Evolutionary conservation across 257 asterid genomes (phyloP).

Genomic region (Rubia yunnanensis): DNA sequence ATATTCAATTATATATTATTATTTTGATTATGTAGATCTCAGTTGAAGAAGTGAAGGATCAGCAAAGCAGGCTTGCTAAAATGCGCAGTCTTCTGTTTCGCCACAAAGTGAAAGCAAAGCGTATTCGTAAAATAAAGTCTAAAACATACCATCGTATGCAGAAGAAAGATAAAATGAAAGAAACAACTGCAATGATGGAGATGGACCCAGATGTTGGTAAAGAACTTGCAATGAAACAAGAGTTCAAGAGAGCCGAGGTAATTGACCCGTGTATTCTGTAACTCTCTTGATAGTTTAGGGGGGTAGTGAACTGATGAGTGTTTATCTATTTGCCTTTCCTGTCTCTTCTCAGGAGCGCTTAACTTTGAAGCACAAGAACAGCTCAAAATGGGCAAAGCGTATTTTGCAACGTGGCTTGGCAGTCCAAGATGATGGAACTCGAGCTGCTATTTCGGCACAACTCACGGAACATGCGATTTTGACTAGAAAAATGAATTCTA

Average conservation of each 20-base stretch:
- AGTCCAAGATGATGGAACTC: conserved; percentile 78
- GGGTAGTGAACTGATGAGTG: neutral
- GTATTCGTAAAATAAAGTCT: conserved; percentile 79
- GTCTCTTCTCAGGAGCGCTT: conserved; percentile 61
- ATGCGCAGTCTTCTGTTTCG: conserved; percentile 79
- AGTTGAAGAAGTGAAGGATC: conserved; percentile 60
- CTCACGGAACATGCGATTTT: conserved; percentile 66
- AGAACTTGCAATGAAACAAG: conserved; percentile 74
- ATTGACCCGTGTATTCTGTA: conserved; percentile 6
- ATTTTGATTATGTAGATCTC: conserved; percentile 33
- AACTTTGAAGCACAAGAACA: conserved; percentile 81
- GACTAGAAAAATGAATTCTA: conserved; percentile 73
- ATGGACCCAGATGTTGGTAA: conserved; percentile 85
- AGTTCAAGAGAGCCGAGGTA: conserved; percentile 79
- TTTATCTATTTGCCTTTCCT: conserved; percentile 8
- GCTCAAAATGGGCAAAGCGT: conserved; percentile 77
- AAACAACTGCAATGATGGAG: conserved; percentile 33
- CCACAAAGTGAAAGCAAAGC: conserved; percentile 74
- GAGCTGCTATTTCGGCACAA: conserved; percentile 77
- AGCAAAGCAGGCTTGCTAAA: conserved; percentile 55
- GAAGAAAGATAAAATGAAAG: conserved; percentile 66
- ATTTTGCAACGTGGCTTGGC: conserved; percentile 64
- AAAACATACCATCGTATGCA: conserved; percentile 69
- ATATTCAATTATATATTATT: neutral
- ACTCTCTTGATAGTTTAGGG: neutral